These are phyloP conservation scores for Pseudogymnoascus sp. DNA, from an alignment of 2,329 filamentous ascomycete genomes.

Conservation along the genomic window DNA sequence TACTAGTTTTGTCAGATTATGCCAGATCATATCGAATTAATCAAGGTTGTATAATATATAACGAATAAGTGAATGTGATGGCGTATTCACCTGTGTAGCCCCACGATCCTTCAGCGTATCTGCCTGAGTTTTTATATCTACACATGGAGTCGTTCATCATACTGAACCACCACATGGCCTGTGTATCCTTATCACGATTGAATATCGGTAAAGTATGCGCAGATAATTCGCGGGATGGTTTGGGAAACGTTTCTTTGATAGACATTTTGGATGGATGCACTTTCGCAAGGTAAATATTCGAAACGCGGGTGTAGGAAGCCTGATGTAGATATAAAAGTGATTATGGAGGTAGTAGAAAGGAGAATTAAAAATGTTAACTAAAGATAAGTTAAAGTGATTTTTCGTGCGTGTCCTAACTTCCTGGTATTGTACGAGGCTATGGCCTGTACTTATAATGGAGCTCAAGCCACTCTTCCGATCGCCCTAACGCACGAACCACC, in stretches of 20 bases:
- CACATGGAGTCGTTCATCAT: not conserved
- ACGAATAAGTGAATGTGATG: not conserved
- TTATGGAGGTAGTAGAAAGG: not conserved
- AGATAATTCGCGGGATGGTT: not conserved
- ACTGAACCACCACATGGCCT: not conserved
- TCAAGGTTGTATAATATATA: not conserved
- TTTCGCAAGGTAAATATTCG: not conserved
- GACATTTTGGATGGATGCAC: not conserved
- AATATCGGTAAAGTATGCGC: not conserved
- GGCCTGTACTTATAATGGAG: too few species aligned
- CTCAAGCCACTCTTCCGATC: not conserved
- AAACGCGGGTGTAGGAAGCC: not conserved
- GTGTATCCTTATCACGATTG: not conserved
- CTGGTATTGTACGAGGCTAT: too few species aligned
- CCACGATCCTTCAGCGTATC: not conserved
- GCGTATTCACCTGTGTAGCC: not conserved
- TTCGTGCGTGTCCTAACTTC: too few species aligned
- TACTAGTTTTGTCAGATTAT: not conserved
- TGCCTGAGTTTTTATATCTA: not conserved
- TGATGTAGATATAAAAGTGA: not conserved
- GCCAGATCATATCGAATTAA: not conserved
- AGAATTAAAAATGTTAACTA: not conserved
- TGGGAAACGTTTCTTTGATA: not conserved
- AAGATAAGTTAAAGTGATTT: not conserved
- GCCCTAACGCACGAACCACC: not conserved